Percentiles rank a stretch among this genome's conserved stretches.
These are phyloP conservation scores for Mycena leptocephala DNA, from an alignment of 768 basidiomycete genomes.

Conservation along the genomic window DNA sequence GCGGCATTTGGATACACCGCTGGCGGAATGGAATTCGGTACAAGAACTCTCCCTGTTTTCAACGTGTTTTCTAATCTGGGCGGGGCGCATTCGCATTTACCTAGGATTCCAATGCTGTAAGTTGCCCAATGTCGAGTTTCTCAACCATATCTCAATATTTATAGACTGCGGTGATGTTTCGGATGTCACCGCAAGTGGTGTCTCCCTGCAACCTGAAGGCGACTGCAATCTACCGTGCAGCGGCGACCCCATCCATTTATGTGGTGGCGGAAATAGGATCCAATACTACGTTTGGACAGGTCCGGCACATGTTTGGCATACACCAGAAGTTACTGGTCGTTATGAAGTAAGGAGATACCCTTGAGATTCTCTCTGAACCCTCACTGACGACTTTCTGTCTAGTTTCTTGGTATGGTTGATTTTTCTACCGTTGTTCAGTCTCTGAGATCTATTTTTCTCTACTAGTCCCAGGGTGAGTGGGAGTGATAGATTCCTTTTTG, in stretches of 20 bases:
- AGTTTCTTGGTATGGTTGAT: slow-evolving; percentile 63
- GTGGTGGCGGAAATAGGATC: slow-evolving; percentile 65
- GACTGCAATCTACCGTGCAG: slow-evolving; percentile 72
- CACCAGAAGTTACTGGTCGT: slow-evolving; percentile 73
- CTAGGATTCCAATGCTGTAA: slow-evolving; percentile 75
- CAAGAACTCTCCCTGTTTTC: slow-evolving; percentile 18
- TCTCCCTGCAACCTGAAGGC: slow-evolving; percentile 42
- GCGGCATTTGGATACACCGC: slow-evolving; percentile 80
- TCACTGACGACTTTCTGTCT: slow-evolving; percentile 4
- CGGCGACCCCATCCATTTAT: slow-evolving; percentile 79
- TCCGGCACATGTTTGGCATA: slow-evolving; percentile 74
- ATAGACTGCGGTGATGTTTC: slow-evolving; percentile 80
- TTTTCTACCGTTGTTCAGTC: background rate
- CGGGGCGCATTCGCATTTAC: background rate
- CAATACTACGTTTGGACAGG: slow-evolving; percentile 54
- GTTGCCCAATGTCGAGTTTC: slow-evolving; percentile 44
- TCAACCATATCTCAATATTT: background rate
- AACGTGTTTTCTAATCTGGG: no score
- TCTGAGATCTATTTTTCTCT: no score
- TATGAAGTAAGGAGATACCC: slow-evolving; percentile 86
- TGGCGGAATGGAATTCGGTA: slow-evolving; percentile 72
- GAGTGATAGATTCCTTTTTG: no score
- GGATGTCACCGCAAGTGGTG: slow-evolving; percentile 62
- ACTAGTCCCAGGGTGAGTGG: no score
- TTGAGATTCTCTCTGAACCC: slow-evolving; percentile 3